Evolutionary conservation across 2,329 filamentous ascomycete species (phyloP), one percentile per base, ranked within the genome.

Genomic region (Trematosphaeria pertusa): DNA sequence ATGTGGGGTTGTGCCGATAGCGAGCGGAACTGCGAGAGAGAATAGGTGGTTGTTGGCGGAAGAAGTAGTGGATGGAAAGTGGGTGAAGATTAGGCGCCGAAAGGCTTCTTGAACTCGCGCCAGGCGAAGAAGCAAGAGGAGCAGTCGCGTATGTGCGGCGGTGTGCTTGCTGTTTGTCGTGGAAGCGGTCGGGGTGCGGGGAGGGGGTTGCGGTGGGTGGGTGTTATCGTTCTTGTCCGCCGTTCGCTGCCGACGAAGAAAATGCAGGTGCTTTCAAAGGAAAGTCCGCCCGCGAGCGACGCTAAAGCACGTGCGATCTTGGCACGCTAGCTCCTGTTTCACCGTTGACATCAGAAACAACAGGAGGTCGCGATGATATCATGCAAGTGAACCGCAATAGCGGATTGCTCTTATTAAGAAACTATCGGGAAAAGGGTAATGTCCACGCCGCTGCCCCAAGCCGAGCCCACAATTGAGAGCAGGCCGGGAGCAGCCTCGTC

Each of bases 41-140:
- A 19, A 49, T 45, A 43, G 46, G 46, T 34, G 34, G 53, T 50
- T 40, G 56, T 47, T 49, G 43, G 52, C 37, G 46, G 44, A 43
- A 38, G 46, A 47, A 43, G 55, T 42, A 54, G 43, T 48, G 20
- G 26, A 30, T 28, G 44, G 47, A 47, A 45, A 58, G 56, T 48
- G 49, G 51, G 43, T 51, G 43, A 45, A 47, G 43, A 44, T 35
- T 31, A 48, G 48, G 50, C 49, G 47, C 52, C 47, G 52, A 50
- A 45, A 48, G 52, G 51, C 51, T 48, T 49, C 47, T 65, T 49
- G 61, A 55, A 57, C 48, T 68, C 67, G 69, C 69, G 55, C 67
- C 66, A 47, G 66, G 69, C 67, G 65, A 60, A 54, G 26, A 40
- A 46, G 56, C 38, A 49, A 54, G 46, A 43, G 46, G 37, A 37